These are phyloP conservation scores for Monosporascus sp. DNA, from an alignment of 2,329 filamentous ascomycete genomes.

Conservation along the genomic window DNA sequence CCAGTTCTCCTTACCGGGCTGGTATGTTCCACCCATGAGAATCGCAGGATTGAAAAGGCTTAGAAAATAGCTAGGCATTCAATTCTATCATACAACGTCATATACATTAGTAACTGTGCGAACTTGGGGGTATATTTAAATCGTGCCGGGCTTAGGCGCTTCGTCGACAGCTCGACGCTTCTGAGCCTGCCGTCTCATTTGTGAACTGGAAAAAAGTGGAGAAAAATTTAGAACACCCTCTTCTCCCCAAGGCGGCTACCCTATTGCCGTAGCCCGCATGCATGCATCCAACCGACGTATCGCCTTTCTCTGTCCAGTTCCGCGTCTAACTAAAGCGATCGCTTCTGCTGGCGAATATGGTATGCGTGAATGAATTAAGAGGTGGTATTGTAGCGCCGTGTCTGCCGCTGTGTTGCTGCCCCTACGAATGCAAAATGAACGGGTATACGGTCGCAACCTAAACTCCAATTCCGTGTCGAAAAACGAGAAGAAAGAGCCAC, in stretches of 20 bases:
- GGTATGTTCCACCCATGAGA: no score
- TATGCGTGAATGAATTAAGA: conserved; percentile 17
- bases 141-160: conserved; percentile 13
- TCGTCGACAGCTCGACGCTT: not conserved
- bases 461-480: conserved; percentile 28
- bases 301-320: not conserved
- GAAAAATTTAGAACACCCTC: no score
- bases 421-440: conserved; percentile 20
- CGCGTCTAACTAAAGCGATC: not conserved
- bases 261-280: not conserved
- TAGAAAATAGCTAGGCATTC: conserved; percentile 13
- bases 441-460: conserved; percentile 27
- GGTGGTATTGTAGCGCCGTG: conserved; percentile 7
- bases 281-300: not conserved
- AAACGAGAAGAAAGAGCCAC: conserved; percentile 6
- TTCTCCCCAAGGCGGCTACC: not conserved
- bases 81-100: conserved; percentile 28
- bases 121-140: conserved; percentile 21
- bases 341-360: not conserved
- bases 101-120: conserved; percentile 26
- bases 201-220: not conserved
- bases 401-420: conserved; percentile 11
- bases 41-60: not conserved
- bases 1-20: no score
- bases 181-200: not conserved